Evolutionary conservation across 352 stramenopile species (phyloP), one percentile per base, ranked within the genome.

Genomic region (Globisporangium spinosum): DNA sequence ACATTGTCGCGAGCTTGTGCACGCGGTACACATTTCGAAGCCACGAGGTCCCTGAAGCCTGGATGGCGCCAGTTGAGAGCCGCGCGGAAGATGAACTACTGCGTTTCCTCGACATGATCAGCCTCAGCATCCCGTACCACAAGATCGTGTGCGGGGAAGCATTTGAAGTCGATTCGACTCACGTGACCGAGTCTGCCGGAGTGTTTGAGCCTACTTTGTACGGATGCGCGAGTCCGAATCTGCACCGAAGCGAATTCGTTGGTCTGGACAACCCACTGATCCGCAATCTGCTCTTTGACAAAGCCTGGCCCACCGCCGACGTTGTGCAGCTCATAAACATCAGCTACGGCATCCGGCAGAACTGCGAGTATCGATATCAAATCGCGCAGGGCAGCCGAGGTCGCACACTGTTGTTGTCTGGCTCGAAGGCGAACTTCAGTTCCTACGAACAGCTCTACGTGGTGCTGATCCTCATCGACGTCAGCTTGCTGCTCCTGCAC

Each of bases 201-300:
- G 32, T 27, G 20, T 74, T 71, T 25, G 23, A 68, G 22, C 66
- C 70, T 0, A 60, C 2, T 1, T 66, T 76, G 49, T 76, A 66
- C 34, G 71, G 67, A 29, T 77, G 71, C 22, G 67, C 67, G 32
- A 77, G 71, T 62, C 49, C 67, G 0, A 77, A 73, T 51, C 29
- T 74, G 15, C 73, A 67, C 51, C 29, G 64, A 17, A 57, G 34
- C 10, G 65, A 69, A 23, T 75, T 62, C 45, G 65, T 69, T 4
- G 70, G 69, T 1, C 23, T 70, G n/a, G 67, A 71, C 15, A 65
- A 59, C 38, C 65, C 59, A 1, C 3, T 61, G 1, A 67, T 68
- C 29, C 45, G 62, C 59, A 13, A 60, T 2, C 23, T 74, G 25
- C 43, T 58, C 47, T 65, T 55, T 13, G 54, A 70, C 51, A 71